Base-by-base conservation (phyloP, 352 stramenopile species). In the Albugo laibachii region DNA sequence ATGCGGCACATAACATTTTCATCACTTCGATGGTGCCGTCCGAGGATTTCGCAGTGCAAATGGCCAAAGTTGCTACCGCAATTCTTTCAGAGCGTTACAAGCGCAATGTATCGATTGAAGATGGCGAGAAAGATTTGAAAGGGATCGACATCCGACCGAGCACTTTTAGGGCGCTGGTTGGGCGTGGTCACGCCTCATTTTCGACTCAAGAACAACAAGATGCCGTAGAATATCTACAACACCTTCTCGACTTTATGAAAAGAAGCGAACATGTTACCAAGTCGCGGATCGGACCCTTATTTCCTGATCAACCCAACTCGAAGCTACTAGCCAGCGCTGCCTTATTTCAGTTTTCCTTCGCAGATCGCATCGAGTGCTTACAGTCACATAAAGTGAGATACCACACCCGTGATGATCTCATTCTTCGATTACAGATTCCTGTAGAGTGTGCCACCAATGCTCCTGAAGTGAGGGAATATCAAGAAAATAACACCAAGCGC, bases 171-270 rank as follows among this genome's bases (percentile, higher is more conserved):
- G 66, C 80, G 42, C 60, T 96, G 11, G 79, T 98, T n/a, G 93
- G 91, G 10, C 89, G 93, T 44, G 80, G 91, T 44, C 93, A 99
- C 61, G 62, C 83, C 1, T 93, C 98, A 38, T 99, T 98, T 60
- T 93, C 80, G 0, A 97, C 93, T 0, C 89, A 89, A 2, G 87
- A 97, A 52, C 95, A 99, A 62, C 95, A 99, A 65, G 94, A 99
- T 66, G 92, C 93, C 1, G 83, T 93, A 5, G 94, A 99, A 57
- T 99, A 98, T 59, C 83, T 99, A 34, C 82, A 96, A 50, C 82
- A 98, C 64, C 59, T 98, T 13, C 68, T 98, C 14, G 89, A 98
- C 38, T 65, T 86, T 34, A 74, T 99, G 52, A 83, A 84, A 43
- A 63, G 77, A 20, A 74, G 66, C 16, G 93, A 97, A 54, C 69